Evolutionary conservation across 345 rosid genomes (phyloP), one percentile per base, ranked within the genome.

Genomic region (Populus deltoides): DNA sequence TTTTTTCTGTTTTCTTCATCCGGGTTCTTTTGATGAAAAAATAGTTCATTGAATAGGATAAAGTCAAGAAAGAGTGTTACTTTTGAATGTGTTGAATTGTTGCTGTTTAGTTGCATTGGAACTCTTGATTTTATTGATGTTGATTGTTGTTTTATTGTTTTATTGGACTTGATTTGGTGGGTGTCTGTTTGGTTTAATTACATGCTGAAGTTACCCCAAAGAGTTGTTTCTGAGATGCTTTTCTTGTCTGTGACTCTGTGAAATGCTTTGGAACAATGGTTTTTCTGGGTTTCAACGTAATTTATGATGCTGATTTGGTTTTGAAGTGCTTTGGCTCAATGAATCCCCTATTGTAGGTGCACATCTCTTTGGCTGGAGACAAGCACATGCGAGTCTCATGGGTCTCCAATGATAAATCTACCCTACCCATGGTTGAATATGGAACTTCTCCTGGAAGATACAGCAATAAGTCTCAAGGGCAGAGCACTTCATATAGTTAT

Each of bases 361-460:
- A 89, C 79, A 85, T 85, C 77, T 91, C 95, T 36, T 76, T 92
- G 78, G 99, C 99, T 41, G 98, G 98, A 81, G 94, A 92, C 22
- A 90, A 89, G 29, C 91, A 92, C 75, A 90, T 92, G 90, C 89
- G 93, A 72, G 84, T 96, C 74, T 84, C 93, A 43, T 96, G 98
- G 98, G 73, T 91, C 53, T 92, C 98, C 0, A 81, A 75, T 7
- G 93, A 88, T 82, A 89, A 89, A 71, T 88, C 87, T 0, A 66
- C 92, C 75, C 95, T 89, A 57, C 91, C 99, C 1, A 80, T 74
- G 15, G 97, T 93, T 76, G 88, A 93, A 72, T 96, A 93, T 67
- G 97, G 99, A 83, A 91, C 86, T 74, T 86, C 87, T 0, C 87
- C 97, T 3, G 97, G 97, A 72, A 83, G 72, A 81, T 92, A 96